phyloP scores from a whole-genome alignment of 2,329 filamentous ascomycete genomes.

The Blastomyces percursus region DNA sequence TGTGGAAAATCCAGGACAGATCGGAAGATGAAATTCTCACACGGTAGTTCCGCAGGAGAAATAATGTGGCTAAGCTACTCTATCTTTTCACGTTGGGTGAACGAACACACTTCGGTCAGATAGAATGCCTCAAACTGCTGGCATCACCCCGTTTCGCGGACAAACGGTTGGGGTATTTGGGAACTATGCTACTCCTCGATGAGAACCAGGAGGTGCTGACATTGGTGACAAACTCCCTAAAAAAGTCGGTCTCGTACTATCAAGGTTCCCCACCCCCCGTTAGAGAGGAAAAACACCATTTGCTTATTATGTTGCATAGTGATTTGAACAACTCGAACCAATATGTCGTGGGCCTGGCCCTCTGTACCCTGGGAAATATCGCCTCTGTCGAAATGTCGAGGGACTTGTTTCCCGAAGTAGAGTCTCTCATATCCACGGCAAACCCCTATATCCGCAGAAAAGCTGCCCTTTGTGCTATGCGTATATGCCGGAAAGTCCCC shows the following conservation, averaged over 20 bases:
- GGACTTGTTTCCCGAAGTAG: constrained; percentile 93
- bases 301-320: constrained; percentile 38
- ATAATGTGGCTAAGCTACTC: constrained; percentile 96
- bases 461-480: constrained; percentile 96
- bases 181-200: constrained; percentile 89
- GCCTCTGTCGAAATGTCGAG: constrained; percentile 97
- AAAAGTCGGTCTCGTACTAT: constrained; percentile 58
- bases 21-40: background rate
- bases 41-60: constrained; percentile 52
- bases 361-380: constrained; percentile 95
- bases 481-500: constrained; percentile 95
- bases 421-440: constrained; percentile 77
- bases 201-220: constrained; percentile 98
- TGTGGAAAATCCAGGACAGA: background rate
- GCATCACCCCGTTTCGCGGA: constrained; percentile 96
- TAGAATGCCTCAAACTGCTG: constrained; percentile 95
- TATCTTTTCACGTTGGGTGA: constrained; percentile 98
- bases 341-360: constrained; percentile 91
- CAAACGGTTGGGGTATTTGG: constrained; percentile 89
- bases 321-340: constrained; percentile 96
- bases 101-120: constrained; percentile 96
- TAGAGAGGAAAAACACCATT: background rate
- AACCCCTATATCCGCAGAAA: constrained; percentile 99
- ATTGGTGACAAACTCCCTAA: constrained; percentile 91
- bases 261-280: background rate